Percentiles rank a stretch among this genome's conserved stretches.
These are phyloP conservation scores for Mycosphaerella sp. DNA, from an alignment of 2,329 filamentous ascomycete species.

Conservation along the genomic window DNA sequence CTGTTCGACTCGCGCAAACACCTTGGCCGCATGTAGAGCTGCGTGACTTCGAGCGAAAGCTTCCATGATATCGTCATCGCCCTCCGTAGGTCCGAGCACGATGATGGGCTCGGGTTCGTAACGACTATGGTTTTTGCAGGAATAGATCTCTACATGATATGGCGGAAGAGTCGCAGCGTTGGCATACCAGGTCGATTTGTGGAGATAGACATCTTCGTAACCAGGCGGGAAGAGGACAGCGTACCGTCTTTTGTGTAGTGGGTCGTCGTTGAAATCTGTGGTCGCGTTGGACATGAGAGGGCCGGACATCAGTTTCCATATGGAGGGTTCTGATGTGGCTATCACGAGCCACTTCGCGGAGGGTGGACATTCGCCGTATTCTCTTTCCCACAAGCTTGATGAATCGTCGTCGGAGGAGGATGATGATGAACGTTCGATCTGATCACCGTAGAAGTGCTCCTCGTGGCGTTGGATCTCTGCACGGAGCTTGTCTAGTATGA, in stretches of 20 bases:
- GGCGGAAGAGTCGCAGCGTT: constrained; percentile 13
- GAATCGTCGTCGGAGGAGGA: not conserved
- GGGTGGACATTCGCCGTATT: constrained; percentile 5
- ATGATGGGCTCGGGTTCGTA: constrained; percentile 22
- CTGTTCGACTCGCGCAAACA: constrained; percentile 13
- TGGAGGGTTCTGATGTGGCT: constrained; percentile 12
- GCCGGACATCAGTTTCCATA: constrained; percentile 18
- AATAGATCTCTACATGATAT: constrained; percentile 17
- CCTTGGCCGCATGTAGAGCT: constrained; percentile 7
- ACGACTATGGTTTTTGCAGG: constrained; percentile 3
- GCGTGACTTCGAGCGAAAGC: constrained; percentile 12
- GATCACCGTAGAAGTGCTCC: constrained; percentile 11
- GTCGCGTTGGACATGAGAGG: constrained; percentile 21
- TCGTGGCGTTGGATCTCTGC: constrained; percentile 9
- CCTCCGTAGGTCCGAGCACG: constrained; percentile 18
- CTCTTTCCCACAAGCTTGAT: not conserved
- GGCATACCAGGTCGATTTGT: constrained; percentile 17
- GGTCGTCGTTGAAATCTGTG: constrained; percentile 11
- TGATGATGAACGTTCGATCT: constrained; percentile 4
- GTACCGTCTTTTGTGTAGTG: constrained; percentile 19
- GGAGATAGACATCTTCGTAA: constrained; percentile 25
- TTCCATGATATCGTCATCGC: constrained; percentile 1
- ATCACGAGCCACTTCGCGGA: constrained; percentile 18
- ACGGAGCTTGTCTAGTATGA: constrained; percentile 6
- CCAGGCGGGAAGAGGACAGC: constrained; percentile 18